Percentiles rank a stretch among this genome's conserved stretches.
Conservation (phyloP, 1,284 basidiomycete genomes). For the Ustilago bromivora region DNA sequence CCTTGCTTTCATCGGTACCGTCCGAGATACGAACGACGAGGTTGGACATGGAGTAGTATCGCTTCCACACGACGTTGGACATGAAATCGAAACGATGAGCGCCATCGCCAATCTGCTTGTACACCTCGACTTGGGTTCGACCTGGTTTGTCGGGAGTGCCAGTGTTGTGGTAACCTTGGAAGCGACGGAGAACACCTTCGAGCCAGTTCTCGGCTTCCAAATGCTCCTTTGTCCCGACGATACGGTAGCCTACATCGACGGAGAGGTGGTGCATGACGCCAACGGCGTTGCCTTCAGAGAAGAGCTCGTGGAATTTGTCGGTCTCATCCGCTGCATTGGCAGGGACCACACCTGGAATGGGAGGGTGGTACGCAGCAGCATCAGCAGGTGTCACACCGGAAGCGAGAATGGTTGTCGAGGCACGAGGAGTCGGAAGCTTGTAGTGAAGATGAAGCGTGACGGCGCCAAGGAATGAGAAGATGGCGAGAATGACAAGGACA, state of each 20-base stretch:
- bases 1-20: slow-evolving; percentile 74
- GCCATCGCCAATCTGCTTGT: slow-evolving; percentile 67
- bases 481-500: slow-evolving; percentile 33
- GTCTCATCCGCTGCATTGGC: slow-evolving; percentile 24
- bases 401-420: slow-evolving; percentile 37
- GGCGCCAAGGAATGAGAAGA: slow-evolving; percentile 44
- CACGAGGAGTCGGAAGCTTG: slow-evolving; percentile 59
- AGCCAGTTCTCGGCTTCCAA: slow-evolving; percentile 87
- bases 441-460: slow-evolving; percentile 62
- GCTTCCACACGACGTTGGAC: slow-evolving; percentile 83
- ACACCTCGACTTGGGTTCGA: slow-evolving; percentile 67
- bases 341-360: slow-evolving; percentile 24
- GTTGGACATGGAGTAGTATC: slow-evolving; percentile 87
- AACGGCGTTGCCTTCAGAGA: slow-evolving; percentile 63
- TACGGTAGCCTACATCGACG: slow-evolving; percentile 89
- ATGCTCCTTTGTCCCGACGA: slow-evolving; percentile 90
- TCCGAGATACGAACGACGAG: slow-evolving; percentile 89
- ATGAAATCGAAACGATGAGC: slow-evolving; percentile 67
- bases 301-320: slow-evolving; percentile 43
- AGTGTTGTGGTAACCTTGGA: slow-evolving; percentile 70
- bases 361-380: slow-evolving; percentile 46
- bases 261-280: slow-evolving; percentile 64
- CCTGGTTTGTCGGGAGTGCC: slow-evolving; percentile 34
- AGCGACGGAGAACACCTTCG: slow-evolving; percentile 75
- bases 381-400: slow-evolving; percentile 38